Conservation (phyloP, 2,329 filamentous ascomycete genomes). For the Dichotomopilus funicola region DNA sequence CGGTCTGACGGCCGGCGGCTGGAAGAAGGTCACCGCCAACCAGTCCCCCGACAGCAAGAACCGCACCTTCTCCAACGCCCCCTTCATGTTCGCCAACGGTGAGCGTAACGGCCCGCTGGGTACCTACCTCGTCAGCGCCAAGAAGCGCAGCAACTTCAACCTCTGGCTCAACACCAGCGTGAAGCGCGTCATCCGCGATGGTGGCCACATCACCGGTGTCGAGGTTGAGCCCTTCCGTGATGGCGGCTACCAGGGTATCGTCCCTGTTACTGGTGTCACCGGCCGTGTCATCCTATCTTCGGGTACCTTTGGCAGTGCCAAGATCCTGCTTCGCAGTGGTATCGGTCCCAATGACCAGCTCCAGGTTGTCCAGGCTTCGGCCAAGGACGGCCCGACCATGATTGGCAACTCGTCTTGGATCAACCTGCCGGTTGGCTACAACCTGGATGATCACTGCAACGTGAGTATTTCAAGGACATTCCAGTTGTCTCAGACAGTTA, state of each 20-base stretch:
- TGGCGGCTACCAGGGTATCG: constrained; percentile 48
- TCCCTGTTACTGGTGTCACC: constrained; percentile 48
- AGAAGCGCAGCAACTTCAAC: constrained; percentile 52
- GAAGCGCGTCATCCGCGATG: constrained; percentile 52
- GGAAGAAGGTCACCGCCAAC: constrained; percentile 54
- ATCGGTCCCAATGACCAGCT: constrained; percentile 53
- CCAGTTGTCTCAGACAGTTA: not conserved
- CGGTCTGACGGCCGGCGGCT: constrained; percentile 49
- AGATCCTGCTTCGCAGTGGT: constrained; percentile 57
- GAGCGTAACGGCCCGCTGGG: constrained; percentile 59
- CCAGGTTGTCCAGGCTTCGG: constrained; percentile 35
- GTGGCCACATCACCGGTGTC: constrained; percentile 53
- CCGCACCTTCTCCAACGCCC: constrained; percentile 51
- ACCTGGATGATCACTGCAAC: constrained; percentile 41
- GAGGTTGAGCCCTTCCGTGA: constrained; percentile 44
- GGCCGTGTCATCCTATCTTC: constrained; percentile 57
- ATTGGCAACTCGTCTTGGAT: constrained; percentile 40
- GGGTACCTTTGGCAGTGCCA: constrained; percentile 55
- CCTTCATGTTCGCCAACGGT: constrained; percentile 57
- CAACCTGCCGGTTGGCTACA: constrained; percentile 43
- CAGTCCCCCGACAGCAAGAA: constrained; percentile 53
- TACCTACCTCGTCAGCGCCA: constrained; percentile 57
- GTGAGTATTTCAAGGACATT: constrained; percentile 18
- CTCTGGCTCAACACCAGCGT: constrained; percentile 56
- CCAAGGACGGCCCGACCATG: constrained; percentile 39